These are phyloP conservation scores for Adansonia digitata DNA, from an alignment of 345 rosid genomes.

Conservation along the genomic window DNA sequence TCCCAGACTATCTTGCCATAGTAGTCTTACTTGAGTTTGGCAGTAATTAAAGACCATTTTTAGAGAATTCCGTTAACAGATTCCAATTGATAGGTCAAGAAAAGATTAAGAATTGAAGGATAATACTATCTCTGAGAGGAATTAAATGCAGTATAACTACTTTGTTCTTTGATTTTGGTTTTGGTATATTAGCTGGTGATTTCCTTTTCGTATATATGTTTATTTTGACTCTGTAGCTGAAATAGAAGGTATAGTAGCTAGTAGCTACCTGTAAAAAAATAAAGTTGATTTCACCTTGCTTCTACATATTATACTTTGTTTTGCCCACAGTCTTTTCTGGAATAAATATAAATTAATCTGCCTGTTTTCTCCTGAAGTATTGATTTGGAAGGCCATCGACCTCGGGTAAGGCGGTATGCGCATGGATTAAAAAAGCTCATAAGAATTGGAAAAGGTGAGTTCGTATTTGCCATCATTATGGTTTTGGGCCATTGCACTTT, in stretches of 20 bases:
- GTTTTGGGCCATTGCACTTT: not conserved
- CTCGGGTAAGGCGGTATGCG: conserved; percentile 88
- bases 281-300: not conserved
- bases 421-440: conserved; percentile 70
- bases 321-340: not conserved
- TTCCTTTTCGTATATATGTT: not conserved
- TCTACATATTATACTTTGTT: not conserved
- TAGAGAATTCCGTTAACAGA: not conserved
- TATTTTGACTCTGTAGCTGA: conserved; percentile 10
- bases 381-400: conserved; percentile 84
- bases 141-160: not conserved
- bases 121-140: not conserved
- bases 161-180: not conserved
- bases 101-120: not conserved
- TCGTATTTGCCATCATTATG: not conserved
- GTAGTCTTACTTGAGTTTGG: not conserved
- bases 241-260: not conserved
- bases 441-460: conserved; percentile 83
- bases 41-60: not conserved
- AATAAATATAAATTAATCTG: not conserved
- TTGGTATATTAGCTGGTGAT: not conserved
- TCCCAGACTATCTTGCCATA: conserved; percentile 16
- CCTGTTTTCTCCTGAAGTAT: conserved; percentile 43
- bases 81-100: not conserved
- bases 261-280: conserved; percentile 1